Evolutionary conservation across 805 yeast genomes (phyloP), one percentile per base, ranked within the genome.

Genomic region (Ogataea nitratoaversa): DNA sequence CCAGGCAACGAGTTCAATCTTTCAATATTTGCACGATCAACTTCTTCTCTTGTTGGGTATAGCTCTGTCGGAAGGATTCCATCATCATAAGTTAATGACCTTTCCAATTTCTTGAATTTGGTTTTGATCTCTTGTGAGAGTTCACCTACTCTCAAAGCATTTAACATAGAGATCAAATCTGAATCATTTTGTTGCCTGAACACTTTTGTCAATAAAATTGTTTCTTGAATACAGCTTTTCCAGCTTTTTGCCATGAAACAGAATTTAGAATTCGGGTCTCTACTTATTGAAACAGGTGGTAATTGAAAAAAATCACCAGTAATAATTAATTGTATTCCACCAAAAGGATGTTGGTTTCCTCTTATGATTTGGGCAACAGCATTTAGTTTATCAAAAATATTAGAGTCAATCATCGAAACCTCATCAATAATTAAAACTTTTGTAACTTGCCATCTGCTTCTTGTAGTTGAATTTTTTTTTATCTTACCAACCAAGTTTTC

Each of bases 231-330:
- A 6, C 78, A 74, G 22, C 61, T 62, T 14, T 62, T 62, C 99
- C 99, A 93, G 19, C 78, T 63, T 3, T 66, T 57, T 8, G 88
- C 72, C 53, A 89, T 84, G 54, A 93, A 93, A 43, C 95, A 83
- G 56, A 83, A 93, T 19, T 62, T 58, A 1, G 70, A 57, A 30
- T 46, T 55, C 0, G 60, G 61, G 17, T 57, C 62, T 31, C 65
- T 68, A 33, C 44, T 38, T 18, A 69, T 69, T 9, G 72, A 67
- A 6, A 93, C 95, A 0, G 99, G 99, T 1, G 99, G 99, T 32
- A 93, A 69, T 64, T 93, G 99, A 62, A 84, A 90, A 58, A 91
- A 90, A 63, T 93, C 99, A n/a, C 99, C 99, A 4, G 95, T 84
- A 27, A 90, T 63, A 11, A 93, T 77, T 13, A 93, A 50, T 55